phyloP scores from a whole-genome alignment of 2,329 filamentous ascomycete genomes.

The Penicillium corylophilum region DNA sequence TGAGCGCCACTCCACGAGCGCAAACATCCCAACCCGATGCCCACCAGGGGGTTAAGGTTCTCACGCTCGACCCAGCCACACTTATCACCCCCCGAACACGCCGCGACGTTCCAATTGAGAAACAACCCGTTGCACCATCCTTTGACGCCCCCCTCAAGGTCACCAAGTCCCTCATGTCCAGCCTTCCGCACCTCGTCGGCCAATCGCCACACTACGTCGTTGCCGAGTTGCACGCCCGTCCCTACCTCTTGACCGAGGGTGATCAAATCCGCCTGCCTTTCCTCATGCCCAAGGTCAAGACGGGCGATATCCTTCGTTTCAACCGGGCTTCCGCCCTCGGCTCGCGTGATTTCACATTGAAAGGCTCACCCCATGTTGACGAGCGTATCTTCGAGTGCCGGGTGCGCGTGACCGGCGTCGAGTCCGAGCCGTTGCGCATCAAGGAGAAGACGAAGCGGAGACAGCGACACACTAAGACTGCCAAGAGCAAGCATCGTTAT shows the following conservation, averaged over 20 bases:
- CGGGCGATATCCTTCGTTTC: constrained; percentile 83
- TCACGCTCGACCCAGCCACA: constrained; percentile 11
- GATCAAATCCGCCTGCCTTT: constrained; percentile 77
- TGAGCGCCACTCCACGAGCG: constrained; percentile 26
- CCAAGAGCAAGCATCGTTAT: constrained; percentile 86
- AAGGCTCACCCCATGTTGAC: constrained; percentile 78
- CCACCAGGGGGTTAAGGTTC: constrained; percentile 7
- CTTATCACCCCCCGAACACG: constrained; percentile 21
- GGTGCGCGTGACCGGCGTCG: constrained; percentile 78
- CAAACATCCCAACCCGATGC: constrained; percentile 24
- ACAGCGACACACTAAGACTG: constrained; percentile 64
- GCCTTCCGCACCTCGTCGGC: constrained; percentile 45
- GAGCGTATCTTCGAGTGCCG: constrained; percentile 81
- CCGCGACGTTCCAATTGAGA: constrained; percentile 29
- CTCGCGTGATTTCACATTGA: constrained; percentile 85
- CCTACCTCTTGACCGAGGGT: constrained; percentile 58
- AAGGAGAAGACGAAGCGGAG: constrained; percentile 82
- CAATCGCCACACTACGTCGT: constrained; percentile 50
- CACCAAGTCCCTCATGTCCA: constrained; percentile 41
- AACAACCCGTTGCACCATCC: constrained; percentile 39
- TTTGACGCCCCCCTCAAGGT: constrained; percentile 42
- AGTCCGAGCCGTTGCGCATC: constrained; percentile 73
- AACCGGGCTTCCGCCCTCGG: constrained; percentile 82
- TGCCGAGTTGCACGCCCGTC: constrained; percentile 49
- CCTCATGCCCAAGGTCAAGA: constrained; percentile 70